Evolutionary conservation across 2,329 filamentous ascomycete genomes (phyloP), one percentile per base, ranked within the genome.

Genomic region (Apiospora rasikravindrae): DNA sequence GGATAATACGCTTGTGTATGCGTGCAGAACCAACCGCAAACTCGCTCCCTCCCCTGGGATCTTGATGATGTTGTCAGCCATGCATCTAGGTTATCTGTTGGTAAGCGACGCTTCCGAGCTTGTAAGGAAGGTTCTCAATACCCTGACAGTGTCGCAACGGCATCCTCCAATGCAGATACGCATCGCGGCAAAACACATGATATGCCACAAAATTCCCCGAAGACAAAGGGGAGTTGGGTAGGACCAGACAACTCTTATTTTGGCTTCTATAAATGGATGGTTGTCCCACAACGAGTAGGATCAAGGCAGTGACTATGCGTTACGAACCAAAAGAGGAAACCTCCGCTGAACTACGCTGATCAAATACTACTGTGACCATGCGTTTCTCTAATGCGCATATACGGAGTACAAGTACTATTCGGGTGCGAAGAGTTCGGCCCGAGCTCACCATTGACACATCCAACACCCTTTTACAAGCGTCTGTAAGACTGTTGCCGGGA

Each of bases 201-300:
- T 57, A 57, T 57, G 51, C 51, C 14, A 33, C 19, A n/a, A n/a
- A 64, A 64, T 64, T 57, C 57, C 40, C 57, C 57, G 57, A 64
- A 40, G 57, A 40, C 29, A 40, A 37, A 6, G 8, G 47, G 22
- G n/a, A 26, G 49, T 26, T 8, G 8, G n/a, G 49, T 26, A 4
- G 8, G n/a, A 51, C 26, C 49, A 24, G 49, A 10, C n/a, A 26
- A 26, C 13, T 51, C 49, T 51, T 64, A 40, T 37, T 64, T 40
- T n/a, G 57, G 57, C 29, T 64, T 40, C 19, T n/a, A 49, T 49
- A 37, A 37, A 16, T 53, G 24, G 19, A 22, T 40, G 33, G 53
- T 64, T 19, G 57, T 40, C 57, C 57, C 29, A 33, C 53, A 64
- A 5, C 57, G 19, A 22, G 57, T 40, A 40, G 57, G 57, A 64